Percentiles rank a stretch among this genome's conserved stretches.
These are phyloP conservation scores for Cutaneotrichosporon cavernicola DNA, from an alignment of 1,284 basidiomycete genomes.

Conservation along the genomic window DNA sequence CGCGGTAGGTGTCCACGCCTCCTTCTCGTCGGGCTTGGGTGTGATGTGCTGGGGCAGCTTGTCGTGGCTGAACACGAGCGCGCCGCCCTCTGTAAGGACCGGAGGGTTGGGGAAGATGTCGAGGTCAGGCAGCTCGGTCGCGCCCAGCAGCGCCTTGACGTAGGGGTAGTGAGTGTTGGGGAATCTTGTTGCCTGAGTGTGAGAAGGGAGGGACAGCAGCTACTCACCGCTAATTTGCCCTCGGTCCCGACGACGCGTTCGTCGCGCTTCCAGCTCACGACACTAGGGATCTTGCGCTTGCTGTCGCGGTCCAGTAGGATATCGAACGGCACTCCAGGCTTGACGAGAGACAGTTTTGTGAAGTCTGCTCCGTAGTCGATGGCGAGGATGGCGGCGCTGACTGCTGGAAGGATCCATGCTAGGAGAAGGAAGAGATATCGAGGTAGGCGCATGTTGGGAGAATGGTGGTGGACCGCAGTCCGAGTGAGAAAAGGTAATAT, in stretches of 20 bases:
- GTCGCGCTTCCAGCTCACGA: conserved; percentile 80
- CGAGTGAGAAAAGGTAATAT: background rate
- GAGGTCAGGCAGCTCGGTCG: conserved; percentile 42
- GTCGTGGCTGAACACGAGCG: conserved; percentile 64
- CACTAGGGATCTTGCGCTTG: conserved; percentile 89
- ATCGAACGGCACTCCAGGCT: conserved; percentile 93
- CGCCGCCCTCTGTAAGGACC: conserved; percentile 54
- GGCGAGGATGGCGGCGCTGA: conserved; percentile 64
- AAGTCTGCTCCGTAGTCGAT: conserved; percentile 96
- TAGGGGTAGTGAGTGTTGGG: conserved; percentile 83
- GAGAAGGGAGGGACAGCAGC: background rate
- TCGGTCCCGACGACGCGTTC: conserved; percentile 87
- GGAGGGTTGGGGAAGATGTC: conserved; percentile 56
- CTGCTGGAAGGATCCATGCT: conserved; percentile 40
- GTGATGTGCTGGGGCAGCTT: conserved; percentile 65
- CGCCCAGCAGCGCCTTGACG: conserved; percentile 77
- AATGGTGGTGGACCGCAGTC: background rate
- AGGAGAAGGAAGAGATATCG: conserved; percentile 32
- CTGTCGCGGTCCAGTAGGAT: conserved; percentile 94
- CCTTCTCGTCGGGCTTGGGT: conserved; percentile 56
- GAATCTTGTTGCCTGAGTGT: conserved; percentile 75
- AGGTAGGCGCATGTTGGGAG: conserved; percentile 27
- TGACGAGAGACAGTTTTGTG: conserved; percentile 94
- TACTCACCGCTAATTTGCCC: conserved; percentile 76
- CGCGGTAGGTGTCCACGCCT: conserved; percentile 76